Conservation (phyloP, 768 basidiomycete genomes). For the Chlorophyllum brunneum region DNA sequence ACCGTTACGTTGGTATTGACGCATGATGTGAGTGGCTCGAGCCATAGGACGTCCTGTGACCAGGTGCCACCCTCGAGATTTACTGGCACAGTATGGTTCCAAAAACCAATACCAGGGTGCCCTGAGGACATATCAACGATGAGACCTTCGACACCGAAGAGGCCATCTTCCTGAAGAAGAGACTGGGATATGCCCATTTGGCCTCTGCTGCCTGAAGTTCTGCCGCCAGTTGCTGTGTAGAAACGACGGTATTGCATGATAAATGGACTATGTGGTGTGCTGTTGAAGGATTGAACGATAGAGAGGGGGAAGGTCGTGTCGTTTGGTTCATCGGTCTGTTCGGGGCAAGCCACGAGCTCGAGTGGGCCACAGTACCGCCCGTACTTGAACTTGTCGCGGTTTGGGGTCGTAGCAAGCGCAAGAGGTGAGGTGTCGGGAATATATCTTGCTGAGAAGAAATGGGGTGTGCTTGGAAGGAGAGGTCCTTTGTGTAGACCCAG, state of each 20-base stretch:
- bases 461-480: neutral
- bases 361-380: slow-evolving; percentile 17
- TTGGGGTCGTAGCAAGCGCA: slow-evolving; percentile 17
- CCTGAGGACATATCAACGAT: slow-evolving; percentile 17
- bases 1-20: slow-evolving; percentile 20
- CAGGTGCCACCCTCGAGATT: slow-evolving; percentile 11
- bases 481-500: neutral
- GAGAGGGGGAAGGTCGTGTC: slow-evolving; percentile 13
- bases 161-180: slow-evolving; percentile 16
- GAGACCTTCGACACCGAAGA: slow-evolving; percentile 17
- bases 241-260: slow-evolving; percentile 19
- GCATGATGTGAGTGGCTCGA: slow-evolving; percentile 19
- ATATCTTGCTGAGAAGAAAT: slow-evolving; percentile 6
- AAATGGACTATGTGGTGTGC: slow-evolving; percentile 18
- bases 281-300: slow-evolving; percentile 14
- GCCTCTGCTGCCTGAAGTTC: slow-evolving; percentile 2
- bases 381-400: slow-evolving; percentile 13
- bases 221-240: slow-evolving; percentile 12
- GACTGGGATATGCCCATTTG: slow-evolving; percentile 15
- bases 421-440: slow-evolving; percentile 19
- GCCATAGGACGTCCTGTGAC: slow-evolving; percentile 21
- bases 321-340: slow-evolving; percentile 11
- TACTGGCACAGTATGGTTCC: neutral
- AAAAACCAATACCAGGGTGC: slow-evolving; percentile 9
- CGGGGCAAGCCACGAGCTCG: slow-evolving; percentile 15